Conservation (phyloP, 106 monocot genomes). For the Dendrobium chrysotoxum region DNA sequence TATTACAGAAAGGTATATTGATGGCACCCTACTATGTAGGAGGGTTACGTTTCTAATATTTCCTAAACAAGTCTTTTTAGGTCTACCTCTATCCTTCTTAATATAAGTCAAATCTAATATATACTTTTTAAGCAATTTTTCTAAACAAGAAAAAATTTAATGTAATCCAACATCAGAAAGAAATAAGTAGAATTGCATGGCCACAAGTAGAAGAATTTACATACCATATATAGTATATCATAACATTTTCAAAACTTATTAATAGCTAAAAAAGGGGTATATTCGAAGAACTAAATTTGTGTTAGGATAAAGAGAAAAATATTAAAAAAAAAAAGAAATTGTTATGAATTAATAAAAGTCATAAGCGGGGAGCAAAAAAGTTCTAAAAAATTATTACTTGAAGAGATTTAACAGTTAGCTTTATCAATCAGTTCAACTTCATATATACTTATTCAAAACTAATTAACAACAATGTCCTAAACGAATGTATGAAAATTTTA, state of each 20-base stretch:
- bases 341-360: neutral
- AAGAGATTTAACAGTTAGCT: neutral
- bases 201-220: neutral
- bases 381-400: neutral
- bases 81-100: no score
- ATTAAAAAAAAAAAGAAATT: neutral
- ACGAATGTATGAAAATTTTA: neutral
- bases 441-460: neutral
- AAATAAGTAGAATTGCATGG: neutral
- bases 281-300: no score
- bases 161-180: neutral
- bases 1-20: no score
- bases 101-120: no score
- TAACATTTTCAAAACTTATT: no score
- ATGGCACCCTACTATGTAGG: no score
- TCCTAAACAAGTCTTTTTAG: no score
- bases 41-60: no score
- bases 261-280: neutral
- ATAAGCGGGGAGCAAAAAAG: neutral
- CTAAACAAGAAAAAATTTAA: neutral
- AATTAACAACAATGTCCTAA: neutral
- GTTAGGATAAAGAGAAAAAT: no score
- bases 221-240: neutral
- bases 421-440: neutral
- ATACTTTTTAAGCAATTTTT: neutral